Percentiles rank a stretch among this genome's conserved stretches.
Conservation (phyloP, 78 protist genomes). For the Dictyostelium intermedium region DNA sequence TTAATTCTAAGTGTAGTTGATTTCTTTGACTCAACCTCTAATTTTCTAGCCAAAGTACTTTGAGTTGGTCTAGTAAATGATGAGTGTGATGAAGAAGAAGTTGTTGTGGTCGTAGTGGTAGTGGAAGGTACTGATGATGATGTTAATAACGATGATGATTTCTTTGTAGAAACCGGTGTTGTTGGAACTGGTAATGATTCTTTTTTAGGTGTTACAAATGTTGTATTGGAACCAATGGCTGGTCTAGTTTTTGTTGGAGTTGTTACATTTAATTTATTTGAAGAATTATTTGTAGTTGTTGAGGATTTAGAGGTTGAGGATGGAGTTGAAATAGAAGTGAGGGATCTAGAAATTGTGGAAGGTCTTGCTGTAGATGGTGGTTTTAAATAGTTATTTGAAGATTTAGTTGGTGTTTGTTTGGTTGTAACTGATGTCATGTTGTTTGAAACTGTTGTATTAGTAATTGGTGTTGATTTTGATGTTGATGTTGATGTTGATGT, state of each 20-base stretch:
- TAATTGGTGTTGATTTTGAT: neutral
- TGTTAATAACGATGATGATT: neutral
- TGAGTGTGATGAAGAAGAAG: neutral
- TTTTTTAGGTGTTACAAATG: neutral
- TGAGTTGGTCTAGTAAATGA: constrained; percentile 51
- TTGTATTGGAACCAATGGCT: neutral
- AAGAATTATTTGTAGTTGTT: neutral
- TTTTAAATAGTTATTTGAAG: neutral
- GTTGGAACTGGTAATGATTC: neutral
- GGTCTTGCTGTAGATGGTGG: constrained; percentile 7
- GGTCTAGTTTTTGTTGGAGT: neutral
- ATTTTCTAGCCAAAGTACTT: constrained; percentile 15
- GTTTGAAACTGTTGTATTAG: neutral
- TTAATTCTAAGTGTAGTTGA: neutral
- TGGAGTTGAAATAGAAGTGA: neutral
- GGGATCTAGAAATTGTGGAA: neutral
- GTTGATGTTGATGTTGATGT: neutral
- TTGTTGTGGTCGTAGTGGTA: neutral
- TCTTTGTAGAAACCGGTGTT: neutral
- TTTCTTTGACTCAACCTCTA: neutral
- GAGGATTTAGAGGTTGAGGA: neutral
- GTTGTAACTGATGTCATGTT: neutral
- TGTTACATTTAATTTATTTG: neutral
- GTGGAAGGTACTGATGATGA: neutral
- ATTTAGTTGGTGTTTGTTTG: neutral